phyloP scores from a whole-genome alignment of 2,329 filamentous ascomycete species.

The Incumbomyces delicatus region DNA sequence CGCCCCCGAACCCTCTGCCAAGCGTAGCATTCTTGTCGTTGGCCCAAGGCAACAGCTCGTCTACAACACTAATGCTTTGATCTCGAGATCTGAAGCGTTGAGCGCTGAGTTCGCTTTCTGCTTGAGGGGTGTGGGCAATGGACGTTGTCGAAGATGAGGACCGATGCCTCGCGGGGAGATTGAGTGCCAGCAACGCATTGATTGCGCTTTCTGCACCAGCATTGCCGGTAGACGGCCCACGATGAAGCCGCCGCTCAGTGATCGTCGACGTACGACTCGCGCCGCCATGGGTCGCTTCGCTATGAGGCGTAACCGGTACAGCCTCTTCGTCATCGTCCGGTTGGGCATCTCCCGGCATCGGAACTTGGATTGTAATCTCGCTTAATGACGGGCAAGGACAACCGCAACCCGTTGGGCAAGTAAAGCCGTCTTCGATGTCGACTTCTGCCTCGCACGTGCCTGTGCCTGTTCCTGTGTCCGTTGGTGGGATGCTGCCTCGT shows the following conservation, averaged over 20 bases:
- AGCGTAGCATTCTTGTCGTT: slow-evolving; percentile 26
- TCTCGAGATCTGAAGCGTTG: neutral
- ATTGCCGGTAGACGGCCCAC: slow-evolving; percentile 4
- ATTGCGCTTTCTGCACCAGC: slow-evolving; percentile 10
- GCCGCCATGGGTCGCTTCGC: slow-evolving; percentile 1
- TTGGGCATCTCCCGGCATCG: neutral
- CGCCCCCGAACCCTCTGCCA: slow-evolving; percentile 33
- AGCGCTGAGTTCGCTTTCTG: neutral
- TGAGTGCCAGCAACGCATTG: slow-evolving; percentile 15
- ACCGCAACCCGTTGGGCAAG: slow-evolving; percentile 39
- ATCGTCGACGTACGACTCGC: neutral
- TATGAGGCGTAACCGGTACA: neutral
- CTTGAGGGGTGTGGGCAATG: neutral
- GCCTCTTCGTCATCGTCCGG: neutral
- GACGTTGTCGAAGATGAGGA: neutral
- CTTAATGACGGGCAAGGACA: slow-evolving; percentile 32
- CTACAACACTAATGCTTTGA: slow-evolving; percentile 9
- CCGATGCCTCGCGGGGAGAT: slow-evolving; percentile 6
- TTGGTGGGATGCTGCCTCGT: too few relatives aligned
- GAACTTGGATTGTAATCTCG: neutral
- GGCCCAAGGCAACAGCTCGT: slow-evolving; percentile 17
- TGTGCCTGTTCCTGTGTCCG: slow-evolving; percentile 9
- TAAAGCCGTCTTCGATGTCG: slow-evolving; percentile 12
- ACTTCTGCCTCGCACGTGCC: too few relatives aligned
- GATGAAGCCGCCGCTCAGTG: neutral